phyloP scores from a whole-genome alignment of 257 asterid genomes.

The Nyctanthes arbortristis region DNA sequence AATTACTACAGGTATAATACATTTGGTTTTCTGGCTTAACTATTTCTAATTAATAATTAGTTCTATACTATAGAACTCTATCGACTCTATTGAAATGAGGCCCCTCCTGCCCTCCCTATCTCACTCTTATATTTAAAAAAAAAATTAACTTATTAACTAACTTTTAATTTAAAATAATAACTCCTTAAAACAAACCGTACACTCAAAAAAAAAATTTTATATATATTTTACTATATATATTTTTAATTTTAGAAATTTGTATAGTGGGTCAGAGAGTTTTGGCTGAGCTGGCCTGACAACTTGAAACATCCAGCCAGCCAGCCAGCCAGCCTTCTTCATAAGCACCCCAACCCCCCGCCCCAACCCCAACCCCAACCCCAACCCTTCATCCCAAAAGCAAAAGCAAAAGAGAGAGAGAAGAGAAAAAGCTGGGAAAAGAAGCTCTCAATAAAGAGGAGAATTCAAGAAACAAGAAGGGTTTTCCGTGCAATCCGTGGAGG shows the following conservation, averaged over 20 bases:
- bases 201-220: not conserved
- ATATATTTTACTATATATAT: not conserved
- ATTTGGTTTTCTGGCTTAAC: too few species aligned
- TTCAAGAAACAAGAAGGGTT: conserved; percentile 38
- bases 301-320: conserved; percentile 27
- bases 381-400: conserved; percentile 49
- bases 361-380: conserved; percentile 24
- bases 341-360: conserved; percentile 31
- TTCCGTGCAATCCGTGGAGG: conserved; percentile 7
- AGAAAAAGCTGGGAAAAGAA: conserved; percentile 20
- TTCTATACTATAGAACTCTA: too few species aligned
- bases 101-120: too few species aligned
- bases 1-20: too few species aligned
- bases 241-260: not conserved
- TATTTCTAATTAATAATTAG: too few species aligned
- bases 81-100: too few species aligned
- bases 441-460: conserved; percentile 28
- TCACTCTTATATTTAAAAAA: too few species aligned
- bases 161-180: too few species aligned
- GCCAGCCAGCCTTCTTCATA: conserved; percentile 47
- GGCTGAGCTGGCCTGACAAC: conserved; percentile 33
- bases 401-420: conserved; percentile 43
- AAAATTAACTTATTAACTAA: too few species aligned
- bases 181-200: too few species aligned
- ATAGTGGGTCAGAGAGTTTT: conserved; percentile 33